Percentiles rank a stretch among this genome's conserved stretches.
Conservation (phyloP, 2,329 filamentous ascomycete genomes). For the Berkeleyomyces basicola region DNA sequence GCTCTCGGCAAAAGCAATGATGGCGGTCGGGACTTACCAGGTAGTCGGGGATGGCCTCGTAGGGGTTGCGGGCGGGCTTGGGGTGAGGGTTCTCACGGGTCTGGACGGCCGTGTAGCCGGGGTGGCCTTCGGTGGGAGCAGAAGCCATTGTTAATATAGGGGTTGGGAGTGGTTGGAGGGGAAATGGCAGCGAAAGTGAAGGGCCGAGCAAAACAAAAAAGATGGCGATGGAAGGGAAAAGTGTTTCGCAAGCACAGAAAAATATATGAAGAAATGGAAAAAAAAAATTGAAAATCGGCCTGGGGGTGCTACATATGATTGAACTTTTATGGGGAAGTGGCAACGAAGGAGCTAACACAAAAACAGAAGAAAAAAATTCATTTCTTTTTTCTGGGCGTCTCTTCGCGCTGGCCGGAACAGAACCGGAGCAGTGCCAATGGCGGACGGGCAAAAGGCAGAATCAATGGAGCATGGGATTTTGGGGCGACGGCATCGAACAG, state of each 20-base stretch:
- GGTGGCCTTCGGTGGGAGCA: slow-evolving; percentile 13
- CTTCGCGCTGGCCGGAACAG: slow-evolving; percentile 9
- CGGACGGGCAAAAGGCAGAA: not conserved
- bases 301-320: not conserved
- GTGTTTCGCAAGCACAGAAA: slow-evolving; percentile 4
- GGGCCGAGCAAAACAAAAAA: not conserved
- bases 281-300: not conserved
- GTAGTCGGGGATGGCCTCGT: slow-evolving; percentile 54
- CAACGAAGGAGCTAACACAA: slow-evolving; percentile 7
- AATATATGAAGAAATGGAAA: slow-evolving; percentile 8
- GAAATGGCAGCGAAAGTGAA: not conserved
- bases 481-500: not conserved
- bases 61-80: slow-evolving; percentile 27
- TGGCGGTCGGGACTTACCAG: slow-evolving; percentile 21
- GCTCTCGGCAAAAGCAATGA: not conserved
- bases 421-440: slow-evolving; percentile 9
- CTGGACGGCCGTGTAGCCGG: slow-evolving; percentile 13
- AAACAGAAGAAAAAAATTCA: slow-evolving; percentile 1
- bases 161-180: not conserved
- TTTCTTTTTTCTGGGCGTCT: slow-evolving; percentile 4
- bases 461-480: not conserved
- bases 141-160: slow-evolving; percentile 13
- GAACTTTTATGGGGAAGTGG: slow-evolving; percentile 10
- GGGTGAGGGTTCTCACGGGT: slow-evolving; percentile 14
- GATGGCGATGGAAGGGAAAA: not conserved